Evolutionary conservation across 1,284 basidiomycete genomes (phyloP).

Genomic region (Ceratorhiza oryzae-sativae): DNA sequence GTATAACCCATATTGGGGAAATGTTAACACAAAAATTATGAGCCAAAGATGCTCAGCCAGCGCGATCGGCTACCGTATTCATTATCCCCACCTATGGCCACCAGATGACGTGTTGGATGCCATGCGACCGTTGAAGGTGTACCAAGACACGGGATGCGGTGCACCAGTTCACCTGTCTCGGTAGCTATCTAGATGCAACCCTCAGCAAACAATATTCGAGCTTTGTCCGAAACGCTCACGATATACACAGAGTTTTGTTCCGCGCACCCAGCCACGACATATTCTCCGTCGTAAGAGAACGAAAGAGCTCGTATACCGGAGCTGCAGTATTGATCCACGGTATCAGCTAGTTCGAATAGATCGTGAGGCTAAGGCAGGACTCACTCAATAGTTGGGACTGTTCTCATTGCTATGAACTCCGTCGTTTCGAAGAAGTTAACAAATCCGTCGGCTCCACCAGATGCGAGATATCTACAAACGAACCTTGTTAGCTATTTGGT

Average conservation of each 20-base stretch:
- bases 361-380: not conserved
- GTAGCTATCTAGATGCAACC: constrained; percentile 30
- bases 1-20: not conserved
- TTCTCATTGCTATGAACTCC: constrained; percentile 32
- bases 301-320: constrained; percentile 30
- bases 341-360: not conserved
- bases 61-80: constrained; percentile 32
- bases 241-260: constrained; percentile 32
- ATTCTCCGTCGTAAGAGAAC: constrained; percentile 32
- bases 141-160: constrained; percentile 28
- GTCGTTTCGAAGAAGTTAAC: constrained; percentile 33
- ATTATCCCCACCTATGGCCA: constrained; percentile 31
- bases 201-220: no score
- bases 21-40: not conserved
- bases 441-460: constrained; percentile 34
- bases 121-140: constrained; percentile 32
- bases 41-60: constrained; percentile 36
- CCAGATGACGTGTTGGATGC: constrained; percentile 29
- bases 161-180: constrained; percentile 24
- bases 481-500: not conserved
- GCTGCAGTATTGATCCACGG: not conserved
- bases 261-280: constrained; percentile 26
- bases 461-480: constrained; percentile 24
- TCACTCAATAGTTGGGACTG: constrained; percentile 30
- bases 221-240: no score